These are phyloP conservation scores for Fusarium metavorans DNA, from an alignment of 2,329 filamentous ascomycete species.

Conservation along the genomic window DNA sequence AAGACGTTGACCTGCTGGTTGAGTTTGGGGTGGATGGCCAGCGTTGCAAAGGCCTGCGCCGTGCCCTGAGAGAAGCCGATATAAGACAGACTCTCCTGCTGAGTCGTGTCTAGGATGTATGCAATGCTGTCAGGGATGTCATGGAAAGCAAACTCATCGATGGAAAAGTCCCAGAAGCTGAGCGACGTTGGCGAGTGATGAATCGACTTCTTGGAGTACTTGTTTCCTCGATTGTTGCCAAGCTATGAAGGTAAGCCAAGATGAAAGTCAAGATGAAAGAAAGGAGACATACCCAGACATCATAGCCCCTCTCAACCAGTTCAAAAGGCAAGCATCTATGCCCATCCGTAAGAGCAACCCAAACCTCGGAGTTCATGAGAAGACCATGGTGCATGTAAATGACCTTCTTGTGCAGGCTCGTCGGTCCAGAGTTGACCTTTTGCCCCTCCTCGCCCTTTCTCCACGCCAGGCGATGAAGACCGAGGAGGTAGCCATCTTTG, in stretches of 20 bases:
- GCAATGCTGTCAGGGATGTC: constrained; percentile 96
- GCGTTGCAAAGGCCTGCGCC: constrained; percentile 92
- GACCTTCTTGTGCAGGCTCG: constrained; percentile 82
- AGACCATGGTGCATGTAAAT: constrained; percentile 96
- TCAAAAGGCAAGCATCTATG: constrained; percentile 89
- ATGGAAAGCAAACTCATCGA: constrained; percentile 97
- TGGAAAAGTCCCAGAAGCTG: constrained; percentile 97
- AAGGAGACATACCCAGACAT: constrained; percentile 81
- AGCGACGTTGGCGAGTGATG: constrained; percentile 78
- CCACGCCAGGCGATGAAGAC: constrained; percentile 88
- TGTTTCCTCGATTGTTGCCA: constrained; percentile 98
- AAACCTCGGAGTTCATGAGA: constrained; percentile 99
- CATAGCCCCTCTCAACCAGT: constrained; percentile 90
- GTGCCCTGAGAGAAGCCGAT: constrained; percentile 98
- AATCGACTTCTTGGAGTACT: constrained; percentile 96
- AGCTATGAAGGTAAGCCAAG: constrained; percentile 65
- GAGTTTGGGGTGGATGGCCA: constrained; percentile 91
- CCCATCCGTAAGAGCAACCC: constrained; percentile 91
- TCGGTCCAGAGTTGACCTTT: constrained; percentile 78
- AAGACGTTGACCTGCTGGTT: constrained; percentile 97
- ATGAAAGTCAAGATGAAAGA: background rate
- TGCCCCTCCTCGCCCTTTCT: constrained; percentile 83
- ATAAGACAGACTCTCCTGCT: constrained; percentile 88
- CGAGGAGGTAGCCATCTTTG: constrained; percentile 91
- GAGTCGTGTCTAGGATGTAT: constrained; percentile 88